Evolutionary conservation across 139 green algal genomes (phyloP).

Genomic region (Edaphochlamys debaryana): DNA sequence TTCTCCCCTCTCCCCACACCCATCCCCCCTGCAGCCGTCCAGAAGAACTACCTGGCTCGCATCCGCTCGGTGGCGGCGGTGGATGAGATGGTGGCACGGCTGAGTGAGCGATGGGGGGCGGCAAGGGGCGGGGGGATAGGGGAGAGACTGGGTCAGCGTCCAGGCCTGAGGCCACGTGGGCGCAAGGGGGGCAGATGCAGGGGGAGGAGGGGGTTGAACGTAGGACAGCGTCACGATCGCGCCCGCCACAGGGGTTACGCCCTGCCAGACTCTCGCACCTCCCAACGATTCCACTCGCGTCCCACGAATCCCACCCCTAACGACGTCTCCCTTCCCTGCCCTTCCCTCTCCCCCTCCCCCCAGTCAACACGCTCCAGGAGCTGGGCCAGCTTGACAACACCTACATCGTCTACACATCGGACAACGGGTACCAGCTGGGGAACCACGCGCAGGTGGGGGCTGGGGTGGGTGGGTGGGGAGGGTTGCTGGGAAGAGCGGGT

Average conservation of each 20-base stretch:
- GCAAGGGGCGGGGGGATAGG: background rate
- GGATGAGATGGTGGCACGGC: slow-evolving; percentile 50
- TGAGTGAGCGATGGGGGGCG: slow-evolving; percentile 9
- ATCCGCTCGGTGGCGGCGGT: slow-evolving; percentile 31
- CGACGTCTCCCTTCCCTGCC: background rate
- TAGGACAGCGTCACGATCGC: too few relatives aligned
- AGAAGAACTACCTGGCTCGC: slow-evolving; percentile 37
- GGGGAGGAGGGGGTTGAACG: too few relatives aligned
- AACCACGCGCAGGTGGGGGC: slow-evolving; percentile 33
- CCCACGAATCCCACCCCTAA: too few relatives aligned
- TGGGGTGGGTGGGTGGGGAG: too few relatives aligned
- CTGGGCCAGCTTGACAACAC: slow-evolving; percentile 50
- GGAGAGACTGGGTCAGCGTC: background rate
- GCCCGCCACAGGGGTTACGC: too few relatives aligned
- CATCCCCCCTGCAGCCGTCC: too few relatives aligned
- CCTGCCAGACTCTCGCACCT: too few relatives aligned
- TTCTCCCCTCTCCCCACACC: too few relatives aligned
- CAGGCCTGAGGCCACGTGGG: too few relatives aligned
- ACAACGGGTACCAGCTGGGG: slow-evolving; percentile 51
- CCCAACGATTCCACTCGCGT: too few relatives aligned
- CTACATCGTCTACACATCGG: slow-evolving; percentile 58
- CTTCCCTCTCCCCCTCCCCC: background rate
- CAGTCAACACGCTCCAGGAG: slow-evolving; percentile 33
- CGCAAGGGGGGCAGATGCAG: too few relatives aligned
- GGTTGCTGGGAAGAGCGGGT: too few relatives aligned